A percentile compares a stretch with the other conserved stretches of the same genome.
These are phyloP conservation scores for Citrus unshiu DNA, from an alignment of 345 rosid species.

Conservation along the genomic window DNA sequence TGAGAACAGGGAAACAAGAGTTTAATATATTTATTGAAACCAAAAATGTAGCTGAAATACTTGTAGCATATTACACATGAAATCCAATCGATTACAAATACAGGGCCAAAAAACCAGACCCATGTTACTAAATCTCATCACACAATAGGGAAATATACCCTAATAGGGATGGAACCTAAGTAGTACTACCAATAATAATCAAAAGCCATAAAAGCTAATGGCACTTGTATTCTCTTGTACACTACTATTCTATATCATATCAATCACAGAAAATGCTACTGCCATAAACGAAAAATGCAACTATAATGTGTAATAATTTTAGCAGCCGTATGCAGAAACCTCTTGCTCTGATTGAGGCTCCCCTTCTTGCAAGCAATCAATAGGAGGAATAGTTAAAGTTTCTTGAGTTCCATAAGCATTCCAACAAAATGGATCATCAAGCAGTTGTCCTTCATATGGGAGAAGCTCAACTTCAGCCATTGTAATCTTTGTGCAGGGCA, in stretches of 20 bases:
- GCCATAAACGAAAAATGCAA: background rate
- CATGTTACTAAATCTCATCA: slow-evolving; percentile 38
- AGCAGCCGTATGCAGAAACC: slow-evolving; percentile 41
- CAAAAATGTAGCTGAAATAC: background rate
- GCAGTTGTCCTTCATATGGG: slow-evolving; percentile 78
- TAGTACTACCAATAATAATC: background rate
- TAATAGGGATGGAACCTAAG: slow-evolving; percentile 59
- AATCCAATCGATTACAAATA: slow-evolving; percentile 16
- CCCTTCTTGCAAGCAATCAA: slow-evolving; percentile 78
- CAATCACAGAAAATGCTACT: background rate
- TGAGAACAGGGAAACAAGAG: background rate
- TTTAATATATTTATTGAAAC: background rate
- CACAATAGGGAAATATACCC: slow-evolving; percentile 66
- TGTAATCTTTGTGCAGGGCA: slow-evolving; percentile 87
- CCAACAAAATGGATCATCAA: slow-evolving; percentile 98
- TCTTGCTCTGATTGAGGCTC: slow-evolving; percentile 42
- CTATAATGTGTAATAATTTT: background rate
- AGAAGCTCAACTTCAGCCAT: slow-evolving; percentile 89
- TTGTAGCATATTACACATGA: background rate
- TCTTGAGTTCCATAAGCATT: slow-evolving; percentile 88
- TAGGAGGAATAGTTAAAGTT: slow-evolving; percentile 77
- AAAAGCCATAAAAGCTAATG: slow-evolving; percentile 13
- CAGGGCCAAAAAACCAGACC: slow-evolving; percentile 16
- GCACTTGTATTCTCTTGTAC: slow-evolving; percentile 1
- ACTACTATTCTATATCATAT: background rate